Base-by-base conservation (phyloP, 352 stramenopile species). In the Globisporangium carolinianum region DNA sequence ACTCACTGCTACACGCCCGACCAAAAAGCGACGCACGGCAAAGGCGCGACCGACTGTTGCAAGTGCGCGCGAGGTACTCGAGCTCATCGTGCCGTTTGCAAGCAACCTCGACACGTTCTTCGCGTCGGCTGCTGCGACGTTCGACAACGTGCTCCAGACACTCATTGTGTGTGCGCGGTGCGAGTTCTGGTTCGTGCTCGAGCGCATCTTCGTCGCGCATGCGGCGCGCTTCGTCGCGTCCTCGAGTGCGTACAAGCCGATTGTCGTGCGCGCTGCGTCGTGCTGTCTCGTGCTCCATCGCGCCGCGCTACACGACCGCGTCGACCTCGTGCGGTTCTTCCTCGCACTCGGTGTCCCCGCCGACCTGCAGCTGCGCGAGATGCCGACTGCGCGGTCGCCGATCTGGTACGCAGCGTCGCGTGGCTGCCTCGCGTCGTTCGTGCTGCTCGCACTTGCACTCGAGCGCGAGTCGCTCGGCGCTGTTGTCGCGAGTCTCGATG, bases 371-470 rank as follows among this genome's bases (percentile, higher is more conserved):
- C 50, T 86, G 8, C 62, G 59, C 10, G 60, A 77, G 55, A 47
- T 74, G 0, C 62, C 59, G 17, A 43, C 52, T 6, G 58, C 65
- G 2, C 60, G 53, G 14, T 70, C 61, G 36, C 73, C 78, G 6
- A 70, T 85, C 57, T 81, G 71, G 55, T 86, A 80, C 47, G 78
- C 78, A 50, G 75, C 72, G 2, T 66, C 66, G 11, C 63, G 70
- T 47, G 62, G 73, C 7, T 78, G 56, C 39, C 41, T 88, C 12
- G 60, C 79, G 42, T 45, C 69, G 0, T 86, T 88, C 43, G 41
- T 85, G 17, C 49, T 61, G 7, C 63, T 88, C 6, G 75, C 68
- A 0, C 37, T 85, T 15, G 73, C 66, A 0, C 46, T 88, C 10
- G 48, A 51, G 12, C 71, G 66, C 3, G 51, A 59, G 18, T 55